Evolutionary conservation across 148 eudicot species (phyloP), one percentile per base, ranked within the genome.

Genomic region (Diospyros kaki): DNA sequence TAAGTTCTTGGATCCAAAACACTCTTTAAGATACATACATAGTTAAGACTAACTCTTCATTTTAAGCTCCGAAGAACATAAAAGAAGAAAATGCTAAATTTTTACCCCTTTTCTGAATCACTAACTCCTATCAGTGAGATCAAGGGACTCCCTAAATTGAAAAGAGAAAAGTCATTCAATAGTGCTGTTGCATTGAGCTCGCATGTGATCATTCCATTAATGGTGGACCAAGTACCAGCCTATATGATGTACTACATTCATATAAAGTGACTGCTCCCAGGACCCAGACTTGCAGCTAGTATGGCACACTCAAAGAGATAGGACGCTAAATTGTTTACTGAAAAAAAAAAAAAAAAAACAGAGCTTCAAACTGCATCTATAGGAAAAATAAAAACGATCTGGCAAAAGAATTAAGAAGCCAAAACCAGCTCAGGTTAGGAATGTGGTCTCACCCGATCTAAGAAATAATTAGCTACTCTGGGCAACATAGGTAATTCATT

Each of bases 401-500:
- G 48, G 14, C 40, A 7, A 58, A 28, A 3, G 39, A 64, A 51
- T 38, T 51, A 52, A 79, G 40, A 10, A 68, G 18, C 67, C 53
- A 80, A 58, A 75, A 58, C 69, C 64, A 60, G 41, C 38, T 41
- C 12, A 66, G 11, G 40, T 45, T 55, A 40, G 51, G 70, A 54
- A 45, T 5, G 14, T 48, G 9, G 65, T 52, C 88, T 84, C 79
- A 93, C 98, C 85, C 85, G 82, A 68, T 87, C 86, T 77, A 93
- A 80, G 68, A 91, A 91, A 84, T 89, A 89, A 75, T 67, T 80
- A 69, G 92, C 94, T 6, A 73, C 91, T 74, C 83, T 82, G 14
- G 97, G 90, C 62, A 93, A 89, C 78, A 52, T 43, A 53, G 76
- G 79, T 38, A 91, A 79, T 81, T 93, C 94, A 66, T 85, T 76